Evolutionary conservation across 495 filamentous ascomycete species (phyloP).

Genomic region (Aspergillus homomorphus): DNA sequence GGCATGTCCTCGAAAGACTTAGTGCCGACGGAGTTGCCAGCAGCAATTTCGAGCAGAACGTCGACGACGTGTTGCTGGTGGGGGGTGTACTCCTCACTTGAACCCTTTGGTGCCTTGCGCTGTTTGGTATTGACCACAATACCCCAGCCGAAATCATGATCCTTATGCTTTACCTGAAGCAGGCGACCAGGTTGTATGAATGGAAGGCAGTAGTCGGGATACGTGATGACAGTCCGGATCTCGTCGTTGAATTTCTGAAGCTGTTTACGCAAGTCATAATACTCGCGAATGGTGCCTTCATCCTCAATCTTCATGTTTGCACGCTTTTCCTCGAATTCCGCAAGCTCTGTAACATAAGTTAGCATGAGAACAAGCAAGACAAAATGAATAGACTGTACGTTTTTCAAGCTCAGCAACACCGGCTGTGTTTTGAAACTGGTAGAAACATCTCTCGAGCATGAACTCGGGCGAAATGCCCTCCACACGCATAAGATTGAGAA

Average conservation of each 20-base stretch:
- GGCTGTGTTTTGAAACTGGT: conserved; percentile 93
- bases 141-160: conserved; percentile 90
- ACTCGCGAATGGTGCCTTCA: conserved; percentile 85
- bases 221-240: conserved; percentile 82
- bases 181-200: conserved; percentile 81
- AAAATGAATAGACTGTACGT: conserved; percentile 29
- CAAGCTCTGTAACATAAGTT: conserved; percentile 54
- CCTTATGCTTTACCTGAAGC: conserved; percentile 74
- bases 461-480: conserved; percentile 95
- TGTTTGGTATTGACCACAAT: conserved; percentile 68
- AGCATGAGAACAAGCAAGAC: conserved; percentile 14
- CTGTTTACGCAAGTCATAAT: conserved; percentile 81
- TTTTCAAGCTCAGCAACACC: conserved; percentile 78
- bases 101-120: conserved; percentile 56
- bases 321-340: conserved; percentile 67
- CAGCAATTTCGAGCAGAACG: conserved; percentile 70
- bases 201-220: conserved; percentile 76
- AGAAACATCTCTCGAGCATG: conserved; percentile 96
- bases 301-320: conserved; percentile 73
- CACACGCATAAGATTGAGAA: conserved; percentile 90
- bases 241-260: conserved; percentile 78
- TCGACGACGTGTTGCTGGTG: conserved; percentile 79
- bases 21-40: conserved; percentile 54
- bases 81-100: conserved; percentile 60
- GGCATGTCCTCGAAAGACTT: conserved; percentile 61